These are phyloP conservation scores for Dacryopinax spathularia DNA, from an alignment of 768 basidiomycete genomes.

Conservation along the genomic window DNA sequence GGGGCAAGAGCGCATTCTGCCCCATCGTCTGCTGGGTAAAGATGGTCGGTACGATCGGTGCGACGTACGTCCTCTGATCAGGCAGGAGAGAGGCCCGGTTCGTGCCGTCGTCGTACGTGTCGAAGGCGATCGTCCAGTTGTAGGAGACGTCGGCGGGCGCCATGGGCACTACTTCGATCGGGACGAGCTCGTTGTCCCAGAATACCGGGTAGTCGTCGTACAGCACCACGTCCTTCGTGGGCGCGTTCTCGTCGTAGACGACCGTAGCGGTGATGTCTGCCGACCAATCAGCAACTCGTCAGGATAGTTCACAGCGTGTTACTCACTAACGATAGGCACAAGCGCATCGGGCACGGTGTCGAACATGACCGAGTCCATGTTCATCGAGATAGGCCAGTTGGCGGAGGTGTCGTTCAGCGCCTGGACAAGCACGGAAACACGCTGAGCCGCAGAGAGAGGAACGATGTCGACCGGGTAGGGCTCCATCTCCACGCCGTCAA, in stretches of 20 bases:
- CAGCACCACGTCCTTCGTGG: slow-evolving; percentile 39
- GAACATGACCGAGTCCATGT: slow-evolving; percentile 85
- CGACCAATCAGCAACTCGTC: background rate
- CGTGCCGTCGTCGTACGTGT: slow-evolving; percentile 74
- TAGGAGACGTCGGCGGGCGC: slow-evolving; percentile 39
- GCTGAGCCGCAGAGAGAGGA: slow-evolving; percentile 70
- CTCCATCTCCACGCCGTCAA: slow-evolving; percentile 41
- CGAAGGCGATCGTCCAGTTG: slow-evolving; percentile 60
- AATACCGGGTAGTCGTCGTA: slow-evolving; percentile 47
- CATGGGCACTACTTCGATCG: slow-evolving; percentile 36
- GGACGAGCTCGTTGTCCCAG: slow-evolving; percentile 51
- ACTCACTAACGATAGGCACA: slow-evolving; percentile 34
- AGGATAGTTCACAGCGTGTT: background rate
- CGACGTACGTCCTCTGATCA: slow-evolving; percentile 35
- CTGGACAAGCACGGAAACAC: slow-evolving; percentile 83
- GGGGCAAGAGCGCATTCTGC: slow-evolving; percentile 42
- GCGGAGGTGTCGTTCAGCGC: slow-evolving; percentile 70
- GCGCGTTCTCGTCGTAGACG: slow-evolving; percentile 46
- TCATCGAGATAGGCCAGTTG: slow-evolving; percentile 83
- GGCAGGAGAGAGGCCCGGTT: slow-evolving; percentile 69
- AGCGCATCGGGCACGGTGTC: slow-evolving; percentile 60
- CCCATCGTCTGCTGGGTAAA: slow-evolving; percentile 72
- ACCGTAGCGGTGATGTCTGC: slow-evolving; percentile 73
- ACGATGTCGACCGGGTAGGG: slow-evolving; percentile 58
- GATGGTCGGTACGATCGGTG: slow-evolving; percentile 51